Conservation (phyloP, 129 eudicot genomes). For the Calendula officinalis region DNA sequence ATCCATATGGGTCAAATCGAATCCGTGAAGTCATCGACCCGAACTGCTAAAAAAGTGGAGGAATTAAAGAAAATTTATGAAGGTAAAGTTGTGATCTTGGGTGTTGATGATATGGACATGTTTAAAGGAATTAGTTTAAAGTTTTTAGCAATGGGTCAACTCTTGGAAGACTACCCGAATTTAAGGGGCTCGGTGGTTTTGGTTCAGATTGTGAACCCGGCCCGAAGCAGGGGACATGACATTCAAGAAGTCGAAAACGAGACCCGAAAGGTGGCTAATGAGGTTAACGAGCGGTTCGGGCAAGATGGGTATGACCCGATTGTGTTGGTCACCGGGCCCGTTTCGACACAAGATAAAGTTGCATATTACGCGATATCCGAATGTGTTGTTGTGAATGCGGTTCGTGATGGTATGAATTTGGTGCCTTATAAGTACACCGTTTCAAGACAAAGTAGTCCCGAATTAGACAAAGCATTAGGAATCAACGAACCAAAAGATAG, state of each 20-base stretch:
- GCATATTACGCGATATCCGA: constrained; percentile 76
- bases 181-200: constrained; percentile 65
- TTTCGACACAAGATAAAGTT: constrained; percentile 68
- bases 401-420: constrained; percentile 97
- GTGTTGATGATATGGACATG: constrained; percentile 95
- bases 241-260: constrained; percentile 64
- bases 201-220: constrained; percentile 78
- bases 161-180: constrained; percentile 50
- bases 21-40: constrained; percentile 40
- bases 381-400: constrained; percentile 85
- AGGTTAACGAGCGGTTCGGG: constrained; percentile 60
- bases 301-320: constrained; percentile 61
- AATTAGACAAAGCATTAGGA: constrained; percentile 57
- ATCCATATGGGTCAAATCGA: constrained; percentile 82
- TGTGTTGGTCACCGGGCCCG: constrained; percentile 69
- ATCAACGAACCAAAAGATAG: constrained; percentile 27
- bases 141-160: constrained; percentile 78
- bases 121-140: constrained; percentile 86
- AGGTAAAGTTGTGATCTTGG: constrained; percentile 70
- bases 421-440: constrained; percentile 90
- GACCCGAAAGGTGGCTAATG: constrained; percentile 48
- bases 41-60: constrained; percentile 47
- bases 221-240: constrained; percentile 79
- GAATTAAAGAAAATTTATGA: constrained; percentile 49
- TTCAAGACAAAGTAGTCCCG: constrained; percentile 62